Evolutionary conservation across 352 stramenopile genomes (phyloP), one percentile per base, ranked within the genome.

Genomic region (Phytophthora syringae): DNA sequence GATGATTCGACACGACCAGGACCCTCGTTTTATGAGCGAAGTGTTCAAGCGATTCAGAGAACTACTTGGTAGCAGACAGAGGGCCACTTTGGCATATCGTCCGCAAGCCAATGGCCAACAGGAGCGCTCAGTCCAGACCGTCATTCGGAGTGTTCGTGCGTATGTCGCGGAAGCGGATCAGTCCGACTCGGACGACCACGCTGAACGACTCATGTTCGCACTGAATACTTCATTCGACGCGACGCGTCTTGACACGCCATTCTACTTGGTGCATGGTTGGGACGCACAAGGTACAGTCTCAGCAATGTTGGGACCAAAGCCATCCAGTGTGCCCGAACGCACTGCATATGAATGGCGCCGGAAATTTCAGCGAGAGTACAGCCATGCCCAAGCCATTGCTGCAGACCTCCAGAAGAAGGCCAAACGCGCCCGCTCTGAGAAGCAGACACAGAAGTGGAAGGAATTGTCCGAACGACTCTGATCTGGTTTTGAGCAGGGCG

Each of bases 191-290:
- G 57, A 65, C 16, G 57, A 48, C 3, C 47, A 52, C 36, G 45
- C 45, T 64, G 36, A 65, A 65, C 10, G 57, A 40, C 5, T 65
- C 36, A n/a, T n/a, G n/a, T n/a, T n/a, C n/a, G n/a, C n/a, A n/a
- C n/a, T n/a, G n/a, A n/a, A n/a, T n/a, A n/a, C n/a, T n/a, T n/a
- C n/a, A n/a, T n/a, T n/a, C n/a, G n/a, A n/a, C n/a, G n/a, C n/a
- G n/a, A n/a, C n/a, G n/a, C n/a, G 1, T 58, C 15, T 58, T 2
- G 57, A 65, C 9, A 65, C 57, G 10, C 47, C 57, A 1, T 53
- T 59, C 28, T 65, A 57, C 11, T 9, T 64, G 2, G 28, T 63
- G 2, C 56, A 64, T 24, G 56, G 56, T 39, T 39, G 45, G 45
- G 22, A 52, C 25, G 24, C n/a, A 34, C 47, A 22, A 44, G 16